phyloP scores from a whole-genome alignment of 306 rosid species.

The Dalbergia oliveri region DNA sequence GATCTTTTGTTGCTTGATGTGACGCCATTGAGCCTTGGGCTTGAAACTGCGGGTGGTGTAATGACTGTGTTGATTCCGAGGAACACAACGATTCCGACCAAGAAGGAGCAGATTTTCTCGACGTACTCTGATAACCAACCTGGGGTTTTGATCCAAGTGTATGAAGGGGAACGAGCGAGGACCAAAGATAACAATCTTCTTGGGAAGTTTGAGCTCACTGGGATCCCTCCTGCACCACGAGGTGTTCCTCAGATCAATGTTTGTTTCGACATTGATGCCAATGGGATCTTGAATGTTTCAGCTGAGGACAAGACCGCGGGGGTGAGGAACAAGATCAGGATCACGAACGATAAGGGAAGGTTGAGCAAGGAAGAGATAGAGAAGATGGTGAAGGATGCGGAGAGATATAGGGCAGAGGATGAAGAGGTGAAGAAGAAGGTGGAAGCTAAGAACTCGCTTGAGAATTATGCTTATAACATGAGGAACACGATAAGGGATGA shows the following conservation, averaged over 20 bases:
- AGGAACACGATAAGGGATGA: slow-evolving; percentile 82
- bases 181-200: slow-evolving; percentile 80
- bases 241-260: slow-evolving; percentile 89
- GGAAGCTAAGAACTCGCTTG: slow-evolving; percentile 81
- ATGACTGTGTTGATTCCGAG: slow-evolving; percentile 84
- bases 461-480: slow-evolving; percentile 89
- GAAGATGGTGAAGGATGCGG: slow-evolving; percentile 86
- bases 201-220: slow-evolving; percentile 79
- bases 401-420: slow-evolving; percentile 84
- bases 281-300: slow-evolving; percentile 75
- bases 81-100: slow-evolving; percentile 82
- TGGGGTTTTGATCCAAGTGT: slow-evolving; percentile 86
- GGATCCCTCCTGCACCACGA: slow-evolving; percentile 87
- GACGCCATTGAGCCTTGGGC: slow-evolving; percentile 74
- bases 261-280: slow-evolving; percentile 75
- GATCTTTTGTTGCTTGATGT: slow-evolving; percentile 81
- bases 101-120: slow-evolving; percentile 84
- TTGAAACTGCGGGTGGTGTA: slow-evolving; percentile 86
- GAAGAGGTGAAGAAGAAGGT: slow-evolving; percentile 91
- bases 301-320: slow-evolving; percentile 91
- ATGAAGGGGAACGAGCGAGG: slow-evolving; percentile 79
- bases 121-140: slow-evolving; percentile 88
- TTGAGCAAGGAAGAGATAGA: slow-evolving; percentile 88
- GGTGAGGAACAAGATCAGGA: slow-evolving; percentile 88
- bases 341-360: slow-evolving; percentile 83